Evolutionary conservation across 345 rosid species (phyloP).

Genomic region (Pelargonium nanum): DNA sequence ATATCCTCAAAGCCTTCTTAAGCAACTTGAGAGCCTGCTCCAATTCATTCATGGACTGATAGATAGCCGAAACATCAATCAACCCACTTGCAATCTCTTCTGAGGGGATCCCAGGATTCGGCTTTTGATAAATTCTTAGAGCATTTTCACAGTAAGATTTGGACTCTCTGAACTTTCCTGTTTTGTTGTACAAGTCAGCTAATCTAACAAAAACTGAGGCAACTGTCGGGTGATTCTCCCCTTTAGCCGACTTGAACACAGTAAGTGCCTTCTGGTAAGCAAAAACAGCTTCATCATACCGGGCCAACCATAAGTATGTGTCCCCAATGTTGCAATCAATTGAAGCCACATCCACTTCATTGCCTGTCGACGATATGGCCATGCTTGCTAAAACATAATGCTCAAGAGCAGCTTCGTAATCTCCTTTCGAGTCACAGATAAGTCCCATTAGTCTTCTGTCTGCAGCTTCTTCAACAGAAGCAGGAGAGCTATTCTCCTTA

Average conservation of each 20-base stretch:
- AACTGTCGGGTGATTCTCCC: slow-evolving; percentile 63
- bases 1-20: slow-evolving; percentile 56
- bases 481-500: slow-evolving; percentile 38
- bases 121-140: slow-evolving; percentile 51
- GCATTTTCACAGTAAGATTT: slow-evolving; percentile 76
- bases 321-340: slow-evolving; percentile 90
- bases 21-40: slow-evolving; percentile 55
- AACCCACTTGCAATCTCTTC: slow-evolving; percentile 84
- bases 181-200: slow-evolving; percentile 71
- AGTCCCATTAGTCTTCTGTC: slow-evolving; percentile 85
- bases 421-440: slow-evolving; percentile 68
- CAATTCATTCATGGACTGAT: slow-evolving; percentile 64
- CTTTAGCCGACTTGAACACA: slow-evolving; percentile 60
- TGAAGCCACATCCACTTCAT: slow-evolving; percentile 58
- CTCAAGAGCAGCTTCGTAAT: slow-evolving; percentile 74
- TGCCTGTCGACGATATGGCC: slow-evolving; percentile 65
- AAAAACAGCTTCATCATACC: slow-evolving; percentile 72
- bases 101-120: slow-evolving; percentile 38
- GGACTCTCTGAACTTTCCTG: slow-evolving; percentile 67
- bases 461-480: slow-evolving; percentile 70
- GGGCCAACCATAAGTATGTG: slow-evolving; percentile 56
- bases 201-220: slow-evolving; percentile 75
- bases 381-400: slow-evolving; percentile 77
- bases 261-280: slow-evolving; percentile 85
- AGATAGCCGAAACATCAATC: slow-evolving; percentile 69